Evolutionary conservation across 345 rosid species (phyloP), one percentile per base, ranked within the genome.

Genomic region (Cardamine resedifolia): DNA sequence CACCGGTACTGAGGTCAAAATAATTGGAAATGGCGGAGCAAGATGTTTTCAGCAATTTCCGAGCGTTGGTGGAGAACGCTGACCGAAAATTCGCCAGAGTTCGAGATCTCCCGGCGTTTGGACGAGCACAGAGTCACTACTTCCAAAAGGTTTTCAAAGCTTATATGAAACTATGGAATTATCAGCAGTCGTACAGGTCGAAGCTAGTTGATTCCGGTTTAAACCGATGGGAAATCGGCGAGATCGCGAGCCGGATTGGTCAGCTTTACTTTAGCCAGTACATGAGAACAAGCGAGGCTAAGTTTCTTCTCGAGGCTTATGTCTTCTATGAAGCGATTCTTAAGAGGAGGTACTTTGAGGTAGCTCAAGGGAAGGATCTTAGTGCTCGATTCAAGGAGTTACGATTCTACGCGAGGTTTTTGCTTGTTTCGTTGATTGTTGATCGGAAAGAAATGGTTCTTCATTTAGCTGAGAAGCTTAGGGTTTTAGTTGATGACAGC

Each of bases 171-270:
- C 82, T 96, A 2, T 96, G 99, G 99, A 96, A 83, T 86, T 92
- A 80, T 82, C 99, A 96, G 88, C 99, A 92, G 51, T 88, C 82
- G 23, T 77, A 92, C 80, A 78, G 99, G 75, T 12, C 85, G 2
- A 79, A 71, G 76, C 93, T 96, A 23, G 86, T 96, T 3, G 83
- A 77, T 5, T 74, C 91, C n/a, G 99, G 99, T 20, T 77, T 92
- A 60, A 85, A 86, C 76, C 90, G 99, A 11, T 95, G 97, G 97
- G 99, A 95, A 79, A 92, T 95, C 64, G 99, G 99, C 28, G 97
- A 95, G 89, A 90, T 95, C 87, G 99, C 99, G 10, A 85, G 98
- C 79, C 94, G 99, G 79, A 96, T 96, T 87, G 98, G 98, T 26
- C 99, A 96, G 89, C 88, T 96, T 28, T 96, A 96, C 81, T 96